Base-by-base conservation (phyloP, 495 filamentous ascomycete genomes). In the Elasticomyces elasticus region DNA sequence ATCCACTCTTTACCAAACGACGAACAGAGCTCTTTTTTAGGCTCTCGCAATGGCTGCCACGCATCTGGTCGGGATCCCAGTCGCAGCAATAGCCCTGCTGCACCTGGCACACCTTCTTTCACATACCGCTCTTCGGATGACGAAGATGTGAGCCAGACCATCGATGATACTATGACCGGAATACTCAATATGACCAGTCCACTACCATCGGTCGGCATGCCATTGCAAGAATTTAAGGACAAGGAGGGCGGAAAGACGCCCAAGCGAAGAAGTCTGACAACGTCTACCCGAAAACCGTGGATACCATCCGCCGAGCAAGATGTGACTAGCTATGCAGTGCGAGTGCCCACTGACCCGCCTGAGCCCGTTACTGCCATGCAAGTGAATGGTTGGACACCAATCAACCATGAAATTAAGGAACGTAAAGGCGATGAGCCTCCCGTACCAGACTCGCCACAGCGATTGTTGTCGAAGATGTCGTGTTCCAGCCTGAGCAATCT, bases 1-100 rank as follows among this genome's bases (percentile, higher is more conserved):
- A 20, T 25, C 12, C 23, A 31, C n/a, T 20, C 53, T 2, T 15
- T n/a, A 17, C 52, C 31, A 42, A 25, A n/a, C n/a, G 38, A 49
- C 25, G 28, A 46, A 15, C 30, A 15, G 22, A 27, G 25, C 23
- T 43, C 53, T 49, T 55, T 49, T 55, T 55, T 49, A 55, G 53
- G 46, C 33, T 44, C 7, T 22, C 44, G 31, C 15, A 19, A 19
- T 49, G 44, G 28, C 47, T 28, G 31, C 20, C 12, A 6, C 24
- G 44, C 13, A 10, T 49, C 45, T 50, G 35, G 53, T 43, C 15
- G 37, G 43, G 33, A n/a, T 27, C 20, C 17, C 20, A 27, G n/a
- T 27, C 20, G 17, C 20, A 27, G n/a, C 49, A 26, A 9, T 5
- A 37, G 30, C 2, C 7, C 20, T 26, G 23, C 1, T 26, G 33